Base-by-base conservation (phyloP, 1,139 yeast species). In the Arxiozyma telluris region DNA sequence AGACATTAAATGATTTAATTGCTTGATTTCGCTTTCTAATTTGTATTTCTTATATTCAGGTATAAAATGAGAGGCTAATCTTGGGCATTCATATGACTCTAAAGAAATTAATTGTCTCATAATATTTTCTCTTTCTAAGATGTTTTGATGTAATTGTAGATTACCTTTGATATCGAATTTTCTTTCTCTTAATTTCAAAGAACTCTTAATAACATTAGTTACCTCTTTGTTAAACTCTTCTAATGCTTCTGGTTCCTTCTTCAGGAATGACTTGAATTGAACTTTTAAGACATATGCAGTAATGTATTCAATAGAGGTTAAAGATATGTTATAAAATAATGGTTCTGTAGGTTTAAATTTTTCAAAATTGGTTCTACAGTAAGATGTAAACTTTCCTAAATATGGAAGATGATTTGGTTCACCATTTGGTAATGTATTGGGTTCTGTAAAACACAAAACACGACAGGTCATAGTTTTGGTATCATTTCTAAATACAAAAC, bases 1-100 rank as follows among this genome's bases (percentile, higher is more conserved):
- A 0, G 95, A 84, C 58, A 90, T 78, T 50, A 85, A 72, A 50
- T 77, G 76, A 62, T 83, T 80, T 60, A 90, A 71, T 0, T 75
- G 70, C 5, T 73, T 78, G 22, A 90, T 82, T 58, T 83, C 78
- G 20, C 69, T 64, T 54, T 77, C 74, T 43, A 87, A 67, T 43
- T 66, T 58, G 54, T 75, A 74, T 57, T 77, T 79, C 51, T 76
- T 73, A 50, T 79, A 75, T 38, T 81, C 73, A 47, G 76, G 78
- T 1, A 69, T 60, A 58, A 71, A 86, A 57, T 82, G 82, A 2
- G 64, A 58, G 38, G 72, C 71, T 65, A 88, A 80, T 15, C 77
- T 64, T 1, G 72, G 68, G 55, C 80, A 74, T 1, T 56, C 55
- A 25, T 64, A 54, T 12, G 76, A 67, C 4, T 59, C 57, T 18